Percentiles rank a stretch among this genome's conserved stretches.
Evolutionary conservation across 2,329 filamentous ascomycete genomes (phyloP).

Genomic region (Moelleriella libera): DNA sequence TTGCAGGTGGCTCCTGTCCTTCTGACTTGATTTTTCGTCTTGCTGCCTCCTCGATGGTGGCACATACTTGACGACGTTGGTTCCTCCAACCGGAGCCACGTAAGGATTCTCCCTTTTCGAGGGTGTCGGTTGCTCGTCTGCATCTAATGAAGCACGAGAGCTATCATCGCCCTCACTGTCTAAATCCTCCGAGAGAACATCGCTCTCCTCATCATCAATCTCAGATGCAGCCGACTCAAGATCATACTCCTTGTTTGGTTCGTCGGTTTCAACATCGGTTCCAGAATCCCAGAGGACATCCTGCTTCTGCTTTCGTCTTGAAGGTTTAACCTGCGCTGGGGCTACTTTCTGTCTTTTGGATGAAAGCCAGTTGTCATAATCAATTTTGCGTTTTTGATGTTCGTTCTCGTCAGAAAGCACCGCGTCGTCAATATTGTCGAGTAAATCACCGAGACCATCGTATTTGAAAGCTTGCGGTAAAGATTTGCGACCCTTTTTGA

Average conservation of each 20-base stretch:
- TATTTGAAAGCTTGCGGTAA: slow-evolving; percentile 61
- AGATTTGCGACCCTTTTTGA: slow-evolving; percentile 62
- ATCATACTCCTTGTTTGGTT: background rate
- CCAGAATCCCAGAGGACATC: background rate
- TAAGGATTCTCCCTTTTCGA: slow-evolving; percentile 74
- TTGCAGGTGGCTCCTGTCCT: slow-evolving; percentile 54
- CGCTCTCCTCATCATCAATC: background rate
- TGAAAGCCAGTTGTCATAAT: slow-evolving; percentile 46
- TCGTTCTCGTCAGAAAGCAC: slow-evolving; percentile 37
- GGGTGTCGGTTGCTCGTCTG: slow-evolving; percentile 21
- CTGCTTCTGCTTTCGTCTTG: background rate
- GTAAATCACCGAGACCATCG: slow-evolving; percentile 67
- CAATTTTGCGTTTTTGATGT: slow-evolving; percentile 45
- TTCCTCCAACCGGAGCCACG: slow-evolving; percentile 48
- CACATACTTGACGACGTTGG: slow-evolving; percentile 58
- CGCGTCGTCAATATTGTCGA: slow-evolving; percentile 46
- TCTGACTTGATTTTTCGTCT: slow-evolving; percentile 47
- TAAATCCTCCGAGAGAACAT: background rate
- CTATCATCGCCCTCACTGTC: slow-evolving; percentile 21
- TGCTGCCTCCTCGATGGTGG: slow-evolving; percentile 61
- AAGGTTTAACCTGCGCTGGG: slow-evolving; percentile 4
- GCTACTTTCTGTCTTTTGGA: slow-evolving; percentile 29
- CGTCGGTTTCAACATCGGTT: background rate
- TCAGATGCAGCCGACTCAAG: background rate
- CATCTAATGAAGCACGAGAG: slow-evolving; percentile 20